Evolutionary conservation across 495 filamentous ascomycete genomes (phyloP).

Genomic region (Arthonia radiata): DNA sequence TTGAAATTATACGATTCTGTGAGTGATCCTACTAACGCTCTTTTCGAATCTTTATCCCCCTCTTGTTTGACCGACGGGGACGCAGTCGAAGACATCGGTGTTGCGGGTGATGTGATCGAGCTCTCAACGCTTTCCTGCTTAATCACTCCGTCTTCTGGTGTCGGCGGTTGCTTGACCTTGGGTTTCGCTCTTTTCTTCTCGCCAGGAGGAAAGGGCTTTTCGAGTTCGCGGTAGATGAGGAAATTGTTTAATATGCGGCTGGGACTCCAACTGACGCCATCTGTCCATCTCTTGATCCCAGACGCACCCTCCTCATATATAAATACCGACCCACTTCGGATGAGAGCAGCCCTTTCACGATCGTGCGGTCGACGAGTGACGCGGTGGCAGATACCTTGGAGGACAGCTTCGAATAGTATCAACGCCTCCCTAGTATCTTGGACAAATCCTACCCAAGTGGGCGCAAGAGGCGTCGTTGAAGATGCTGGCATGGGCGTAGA

Average conservation of each 20-base stretch:
- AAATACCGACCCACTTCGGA: conserved; percentile 64
- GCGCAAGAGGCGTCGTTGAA: no score
- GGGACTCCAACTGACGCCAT: conserved; percentile 72
- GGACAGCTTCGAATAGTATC: conserved; percentile 48
- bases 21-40: conserved; percentile 54
- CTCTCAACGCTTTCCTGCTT: conserved; percentile 14
- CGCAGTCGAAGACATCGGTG: conserved; percentile 5
- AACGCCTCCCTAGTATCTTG: conserved; percentile 46
- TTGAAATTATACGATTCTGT: conserved; percentile 77
- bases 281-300: conserved; percentile 84
- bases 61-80: conserved; percentile 7
- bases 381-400: conserved; percentile 41
- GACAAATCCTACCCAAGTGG: conserved; percentile 9
- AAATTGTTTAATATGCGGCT: conserved; percentile 76
- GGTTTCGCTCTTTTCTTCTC: conserved; percentile 80
- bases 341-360: conserved; percentile 44
- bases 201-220: conserved; percentile 57
- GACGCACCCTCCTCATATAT: conserved; percentile 77
- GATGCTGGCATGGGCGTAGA: no score
- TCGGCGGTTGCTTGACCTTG: conserved; percentile 20
- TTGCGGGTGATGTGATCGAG: conserved; percentile 1
- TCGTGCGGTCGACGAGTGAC: conserved; percentile 69
- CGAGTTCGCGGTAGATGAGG: conserved; percentile 69
- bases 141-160: conserved; percentile 27
- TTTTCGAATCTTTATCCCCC: conserved; percentile 28